phyloP scores from a whole-genome alignment of 352 stramenopile species.

The Globisporangium spiculum region DNA sequence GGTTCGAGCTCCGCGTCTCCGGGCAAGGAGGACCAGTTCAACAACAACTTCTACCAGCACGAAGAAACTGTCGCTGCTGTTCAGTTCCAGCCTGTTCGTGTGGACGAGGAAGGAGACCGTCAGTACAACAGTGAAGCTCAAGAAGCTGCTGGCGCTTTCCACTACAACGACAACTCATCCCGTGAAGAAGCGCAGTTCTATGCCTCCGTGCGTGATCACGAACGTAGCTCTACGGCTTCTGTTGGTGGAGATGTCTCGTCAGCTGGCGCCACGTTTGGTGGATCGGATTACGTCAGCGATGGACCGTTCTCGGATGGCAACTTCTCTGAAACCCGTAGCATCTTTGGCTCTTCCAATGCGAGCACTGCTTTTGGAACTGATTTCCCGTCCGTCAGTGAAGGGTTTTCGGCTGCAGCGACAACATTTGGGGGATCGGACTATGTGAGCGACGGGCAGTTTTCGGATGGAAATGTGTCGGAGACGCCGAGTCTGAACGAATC shows the following conservation, averaged over 20 bases:
- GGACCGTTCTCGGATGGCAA: constrained; percentile 63
- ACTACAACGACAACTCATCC: constrained; percentile 12
- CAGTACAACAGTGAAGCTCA: not conserved
- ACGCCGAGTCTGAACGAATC: constrained; percentile 53
- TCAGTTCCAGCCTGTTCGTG: constrained; percentile 3
- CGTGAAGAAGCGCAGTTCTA: constrained; percentile 21
- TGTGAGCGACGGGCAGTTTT: constrained; percentile 50
- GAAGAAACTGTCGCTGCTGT: constrained; percentile 8
- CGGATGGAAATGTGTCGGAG: constrained; percentile 58
- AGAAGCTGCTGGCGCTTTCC: constrained; percentile 9
- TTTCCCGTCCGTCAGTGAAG: constrained; percentile 72
- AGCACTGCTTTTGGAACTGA: constrained; percentile 77
- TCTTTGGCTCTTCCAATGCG: constrained; percentile 69
- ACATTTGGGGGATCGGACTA: constrained; percentile 61
- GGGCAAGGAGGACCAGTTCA: constrained; percentile 10
- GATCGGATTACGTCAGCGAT: constrained; percentile 66
- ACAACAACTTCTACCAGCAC: constrained; percentile 1
- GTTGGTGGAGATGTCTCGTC: constrained; percentile 60
- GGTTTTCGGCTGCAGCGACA: constrained; percentile 56
- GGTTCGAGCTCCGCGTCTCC: not conserved
- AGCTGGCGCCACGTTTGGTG: constrained; percentile 73
- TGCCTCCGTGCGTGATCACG: constrained; percentile 17
- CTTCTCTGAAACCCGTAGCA: constrained; percentile 66
- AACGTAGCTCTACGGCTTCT: constrained; percentile 52
- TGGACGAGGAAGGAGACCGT: constrained; percentile 1